Base-by-base conservation (phyloP, 1,284 basidiomycete genomes). In the Mycena citricolor region DNA sequence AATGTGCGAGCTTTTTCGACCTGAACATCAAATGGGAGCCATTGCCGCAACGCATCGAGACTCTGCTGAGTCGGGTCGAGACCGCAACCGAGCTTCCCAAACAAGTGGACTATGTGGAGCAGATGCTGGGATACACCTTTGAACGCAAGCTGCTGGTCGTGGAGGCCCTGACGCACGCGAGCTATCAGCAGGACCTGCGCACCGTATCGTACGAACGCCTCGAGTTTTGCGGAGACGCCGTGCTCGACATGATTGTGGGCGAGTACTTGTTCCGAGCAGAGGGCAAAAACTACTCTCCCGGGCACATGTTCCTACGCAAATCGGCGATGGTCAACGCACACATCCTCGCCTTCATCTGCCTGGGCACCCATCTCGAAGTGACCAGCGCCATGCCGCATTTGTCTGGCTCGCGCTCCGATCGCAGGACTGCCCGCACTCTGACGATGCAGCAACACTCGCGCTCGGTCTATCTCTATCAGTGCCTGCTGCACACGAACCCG, bases 151-250 rank as follows among this genome's bases (percentile, higher is more conserved):
- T 75, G 5, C 68, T 91, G 3, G 74, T 91, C 17, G 70, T 87
- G 14, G 86, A 90, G 60, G 86, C 89, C 2, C 70, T 91, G 28
- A 89, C 84, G 0, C 90, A 93, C 57, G 77, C 81, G 1, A 86
- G 80, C 54, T 84, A 83, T 53, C 78, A 81, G 38, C 71, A 74
- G 35, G 74, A 83, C 32, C 51, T 70, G 13, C 65, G 67, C 2
- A 82, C 81, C 0, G 66, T 81, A 5, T 90, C 85, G 7, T 91
- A 91, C 58, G 87, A 92, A 57, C 75, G 90, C 12, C 77, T 91
- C 66, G 88, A 92, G 55, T 91, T 90, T 57, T 75, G 91, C 1
- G 90, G 90, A 2, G 89, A 90, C 56, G 77, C 79, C 1, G 75
- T 86, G 0, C 70, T 80, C 17, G 77, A 80, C 44, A 84, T 86